Evolutionary conservation across 306 rosid genomes (phyloP), one percentile per base, ranked within the genome.

Genomic region (Casuarina glauca): DNA sequence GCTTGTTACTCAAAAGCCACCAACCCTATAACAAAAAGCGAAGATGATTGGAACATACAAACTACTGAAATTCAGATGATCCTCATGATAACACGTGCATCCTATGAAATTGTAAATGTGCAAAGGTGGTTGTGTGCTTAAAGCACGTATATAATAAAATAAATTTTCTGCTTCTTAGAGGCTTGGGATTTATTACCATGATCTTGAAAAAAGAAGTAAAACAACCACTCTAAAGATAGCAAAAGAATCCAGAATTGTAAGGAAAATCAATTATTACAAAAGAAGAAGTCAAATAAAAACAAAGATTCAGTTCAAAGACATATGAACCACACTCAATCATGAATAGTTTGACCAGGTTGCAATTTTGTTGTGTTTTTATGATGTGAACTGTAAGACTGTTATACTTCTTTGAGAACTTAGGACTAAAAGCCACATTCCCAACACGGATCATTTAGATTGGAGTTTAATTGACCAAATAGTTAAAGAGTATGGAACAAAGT

Each of bases 1-100:
- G 91, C 80, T 83, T 86, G 84, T 90, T 93, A 58, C 76, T 77
- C 85, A 96, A 78, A 76, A 96, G 96, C 98, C 98, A 93, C 99
- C 98, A 96, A 32, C 97, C 98, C 97, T 96, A 48, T 49, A 64
- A 67, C 74, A 86, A 76, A 26, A 72, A 83, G 78, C 58, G 82
- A 63, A 79, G 46, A 71, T 45, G 51, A 69, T 77, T 64, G 86
- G 74, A 19, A 50, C 63, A 74, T 16, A 70, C 32, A 84, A 58
- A 51, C 16, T 17, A 32, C 8, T 54, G 35, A 73, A 43, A 71
- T 77, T 72, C 48, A 41, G 1, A 74, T 6, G 72, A 44, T 67
- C 50, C 63, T 38, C 54, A 54, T 41, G 72, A 76, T 45, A 19
- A 51, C 55, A 76, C 8, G 49, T 68, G 72, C 49, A 82, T 81